These are phyloP conservation scores for Phytophthora melonis DNA, from an alignment of 352 stramenopile species.

Conservation along the genomic window DNA sequence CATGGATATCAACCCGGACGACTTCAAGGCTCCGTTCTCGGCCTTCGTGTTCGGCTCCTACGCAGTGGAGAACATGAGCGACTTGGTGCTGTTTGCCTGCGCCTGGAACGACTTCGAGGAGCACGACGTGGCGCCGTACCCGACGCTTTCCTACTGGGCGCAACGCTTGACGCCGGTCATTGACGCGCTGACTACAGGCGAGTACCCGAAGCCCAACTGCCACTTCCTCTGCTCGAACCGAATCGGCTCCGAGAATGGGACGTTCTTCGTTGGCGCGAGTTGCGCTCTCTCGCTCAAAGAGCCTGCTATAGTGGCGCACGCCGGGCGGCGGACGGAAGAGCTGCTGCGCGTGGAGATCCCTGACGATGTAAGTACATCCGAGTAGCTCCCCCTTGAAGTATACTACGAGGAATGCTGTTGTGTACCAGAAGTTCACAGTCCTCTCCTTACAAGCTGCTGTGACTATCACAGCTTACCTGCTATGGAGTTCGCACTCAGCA, in stretches of 20 bases:
- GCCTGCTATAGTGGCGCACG: conserved; percentile 56
- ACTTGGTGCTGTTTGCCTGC: conserved; percentile 85
- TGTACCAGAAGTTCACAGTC: no score
- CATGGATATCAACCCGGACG: conserved; percentile 91
- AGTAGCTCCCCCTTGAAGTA: not conserved
- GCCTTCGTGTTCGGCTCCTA: conserved; percentile 78
- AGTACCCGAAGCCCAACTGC: conserved; percentile 64
- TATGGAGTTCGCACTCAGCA: no score
- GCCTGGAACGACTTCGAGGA: conserved; percentile 86
- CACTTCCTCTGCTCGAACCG: conserved; percentile 84
- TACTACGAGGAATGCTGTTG: no score
- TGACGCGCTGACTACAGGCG: conserved; percentile 41
- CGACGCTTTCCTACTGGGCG: conserved; percentile 81
- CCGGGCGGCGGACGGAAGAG: conserved; percentile 63
- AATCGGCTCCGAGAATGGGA: conserved; percentile 80
- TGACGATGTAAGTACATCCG: conserved; percentile 4
- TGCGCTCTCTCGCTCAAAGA: conserved; percentile 76
- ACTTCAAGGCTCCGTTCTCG: conserved; percentile 77
- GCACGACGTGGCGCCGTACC: conserved; percentile 48
- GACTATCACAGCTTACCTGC: no score
- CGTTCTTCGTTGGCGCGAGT: conserved; percentile 84
- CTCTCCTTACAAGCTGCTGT: no score
- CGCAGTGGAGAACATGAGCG: conserved; percentile 56
- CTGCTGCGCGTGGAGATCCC: conserved; percentile 67
- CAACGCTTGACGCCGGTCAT: conserved; percentile 69